Evolutionary conservation across 768 basidiomycete species (phyloP).

Genomic region (Russula compacta): DNA sequence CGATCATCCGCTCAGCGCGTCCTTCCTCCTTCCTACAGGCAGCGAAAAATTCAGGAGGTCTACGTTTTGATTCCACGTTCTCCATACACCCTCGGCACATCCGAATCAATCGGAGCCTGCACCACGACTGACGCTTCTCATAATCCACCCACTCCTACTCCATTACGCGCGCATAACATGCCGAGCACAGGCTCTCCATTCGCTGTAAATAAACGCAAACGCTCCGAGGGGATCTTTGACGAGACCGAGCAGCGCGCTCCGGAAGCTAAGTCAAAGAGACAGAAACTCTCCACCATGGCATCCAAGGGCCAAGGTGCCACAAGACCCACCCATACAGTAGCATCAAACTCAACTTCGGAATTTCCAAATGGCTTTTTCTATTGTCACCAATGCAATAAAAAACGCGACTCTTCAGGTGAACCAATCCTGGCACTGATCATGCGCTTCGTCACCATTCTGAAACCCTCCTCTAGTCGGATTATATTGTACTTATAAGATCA

Average conservation of each 20-base stretch:
- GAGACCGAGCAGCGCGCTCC: not conserved
- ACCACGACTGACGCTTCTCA: slow-evolving; percentile 11
- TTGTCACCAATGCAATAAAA: slow-evolving; percentile 68
- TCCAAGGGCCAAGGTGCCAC: slow-evolving; percentile 17
- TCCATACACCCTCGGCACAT: slow-evolving; percentile 26
- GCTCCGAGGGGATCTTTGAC: slow-evolving; percentile 14
- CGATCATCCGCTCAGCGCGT: slow-evolving; percentile 2
- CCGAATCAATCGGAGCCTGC: slow-evolving; percentile 16
- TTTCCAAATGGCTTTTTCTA: slow-evolving; percentile 37
- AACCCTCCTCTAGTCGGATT: slow-evolving; percentile 24
- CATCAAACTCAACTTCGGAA: slow-evolving; percentile 22
- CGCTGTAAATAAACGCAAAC: slow-evolving; percentile 23
- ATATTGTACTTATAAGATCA: slow-evolving; percentile 31
- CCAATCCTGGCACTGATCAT: not conserved
- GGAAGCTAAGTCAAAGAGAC: slow-evolving; percentile 35
- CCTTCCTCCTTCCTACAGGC: slow-evolving; percentile 22
- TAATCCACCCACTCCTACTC: slow-evolving; percentile 14
- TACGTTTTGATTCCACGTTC: slow-evolving; percentile 55
- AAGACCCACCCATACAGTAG: not conserved
- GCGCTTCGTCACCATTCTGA: not conserved
- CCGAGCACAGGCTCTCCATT: not conserved
- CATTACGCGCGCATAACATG: slow-evolving; percentile 24
- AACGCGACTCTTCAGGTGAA: slow-evolving; percentile 45
- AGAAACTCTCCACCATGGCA: slow-evolving; percentile 28
- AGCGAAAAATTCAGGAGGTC: slow-evolving; percentile 35